Base-by-base conservation (phyloP, 192 early-diverging fungal genomes). In the Entomortierella beljakovae region DNA sequence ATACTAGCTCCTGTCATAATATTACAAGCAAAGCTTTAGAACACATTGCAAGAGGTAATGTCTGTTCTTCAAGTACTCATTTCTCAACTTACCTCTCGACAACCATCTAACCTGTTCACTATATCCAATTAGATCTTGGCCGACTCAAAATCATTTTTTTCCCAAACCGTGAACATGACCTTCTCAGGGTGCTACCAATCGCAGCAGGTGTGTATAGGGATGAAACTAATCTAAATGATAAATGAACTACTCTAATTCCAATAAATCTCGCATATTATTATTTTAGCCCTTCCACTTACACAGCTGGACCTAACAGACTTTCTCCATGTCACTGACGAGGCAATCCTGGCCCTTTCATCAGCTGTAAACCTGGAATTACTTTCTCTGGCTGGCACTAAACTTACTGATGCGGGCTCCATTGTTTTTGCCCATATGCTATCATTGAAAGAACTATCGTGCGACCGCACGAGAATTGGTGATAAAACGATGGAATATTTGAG, bases 101-200 rank as follows among this genome's bases (percentile, higher is more conserved):
- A 54, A n/a, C n/a, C n/a, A n/a, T n/a, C n/a, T n/a, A n/a, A n/a
- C n/a, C n/a, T n/a, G n/a, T n/a, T n/a, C n/a, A n/a, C n/a, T n/a
- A n/a, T n/a, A n/a, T 58, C 25, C n/a, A 38, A 25, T 32, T 58
- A 80, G 81, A 70, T 20, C 40, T 88, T 51, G 11, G 3, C 0
- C 22, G 67, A 6, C 43, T 90, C 25, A 56, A 82, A 16, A 42
- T 62, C 10, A 46, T 90, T 13, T 57, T 63, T 42, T 87, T 90
- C 26, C 89, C 89, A 4, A 82, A 81, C 29, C 76, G 80, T 22
- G 85, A 89, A 43, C 76, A 84, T 48, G 82, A 88, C 28, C 60
- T 89, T 0, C 64, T 82, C 49, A 82, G 59, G 31, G 66, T 84
- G 2, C 51, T 88, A 6, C 57, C 63, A 23, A 51, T 46, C 29